Evolutionary conservation across 352 stramenopile species (phyloP), one percentile per base, ranked within the genome.

Genomic region (Pythium pyrilobum): DNA sequence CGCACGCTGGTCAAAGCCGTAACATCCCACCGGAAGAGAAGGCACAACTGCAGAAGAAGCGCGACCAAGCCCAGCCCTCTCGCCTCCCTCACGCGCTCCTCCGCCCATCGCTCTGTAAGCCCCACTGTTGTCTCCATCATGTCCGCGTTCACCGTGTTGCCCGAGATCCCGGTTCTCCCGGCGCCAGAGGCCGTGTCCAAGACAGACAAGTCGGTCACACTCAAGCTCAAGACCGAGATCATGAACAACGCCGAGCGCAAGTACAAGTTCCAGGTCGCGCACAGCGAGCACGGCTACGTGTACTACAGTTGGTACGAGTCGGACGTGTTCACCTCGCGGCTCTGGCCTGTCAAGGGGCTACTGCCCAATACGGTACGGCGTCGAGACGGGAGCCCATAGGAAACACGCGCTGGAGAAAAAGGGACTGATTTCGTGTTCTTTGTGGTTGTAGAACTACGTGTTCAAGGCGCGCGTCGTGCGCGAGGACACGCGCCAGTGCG

Each of bases 251-350:
- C 64, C 25, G 69, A 79, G 42, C 66, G 54, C 23, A 64, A 71
- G 34, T 79, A 77, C 68, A 76, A 82, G 50, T 81, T 85, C 54
- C 81, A 91, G 62, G 59, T 83, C 47, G 80, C 77, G 33, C 69
- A 89, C 60, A 92, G 81, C 36, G 83, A 92, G 56, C 77, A 92
- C 47, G 81, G 83, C 29, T 94, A 92, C 53, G 81, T 94, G 23
- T 94, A 92, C 57, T 94, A 94, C 72, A 92, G 79, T 51, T 94
- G 83, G 83, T 68, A 55, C 48, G 77, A 94, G 37, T 90, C 82
- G 42, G 77, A 81, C 46, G 34, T 79, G 8, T 86, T 89, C 47
- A 29, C 62, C 13, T 64, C 58, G 31, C 66, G 66, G 23, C 83
- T 85, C 63, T 81, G 71, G 42, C 75, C 81, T 10, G 71, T 94